These are phyloP conservation scores for Rubia yunnanensis DNA, from an alignment of 257 asterid genomes.

Conservation along the genomic window DNA sequence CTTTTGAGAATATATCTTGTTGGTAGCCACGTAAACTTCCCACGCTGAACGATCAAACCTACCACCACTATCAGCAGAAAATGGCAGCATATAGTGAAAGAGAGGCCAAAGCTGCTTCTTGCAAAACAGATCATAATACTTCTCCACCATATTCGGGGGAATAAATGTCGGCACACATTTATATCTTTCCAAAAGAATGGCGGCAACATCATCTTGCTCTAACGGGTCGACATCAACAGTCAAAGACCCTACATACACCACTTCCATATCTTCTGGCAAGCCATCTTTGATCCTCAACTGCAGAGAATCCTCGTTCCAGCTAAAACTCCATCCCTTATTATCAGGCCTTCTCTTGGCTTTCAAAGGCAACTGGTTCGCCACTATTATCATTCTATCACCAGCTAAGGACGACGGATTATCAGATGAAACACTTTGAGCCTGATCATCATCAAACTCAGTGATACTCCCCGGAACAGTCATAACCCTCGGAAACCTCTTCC, in stretches of 20 bases:
- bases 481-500: constrained; percentile 58
- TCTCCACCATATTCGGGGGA: constrained; percentile 48
- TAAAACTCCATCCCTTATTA: constrained; percentile 75
- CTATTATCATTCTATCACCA: constrained; percentile 73
- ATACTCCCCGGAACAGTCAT: constrained; percentile 88
- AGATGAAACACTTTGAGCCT: constrained; percentile 57
- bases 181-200: constrained; percentile 52
- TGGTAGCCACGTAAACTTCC: constrained; percentile 78
- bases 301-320: constrained; percentile 80
- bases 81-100: constrained; percentile 74
- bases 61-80: constrained; percentile 67
- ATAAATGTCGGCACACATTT: constrained; percentile 66
- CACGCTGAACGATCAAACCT: constrained; percentile 67
- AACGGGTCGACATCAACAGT: constrained; percentile 65
- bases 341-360: constrained; percentile 73
- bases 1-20: constrained; percentile 67
- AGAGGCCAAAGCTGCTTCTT: constrained; percentile 82
- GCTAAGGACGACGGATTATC: constrained; percentile 69
- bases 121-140: constrained; percentile 74
- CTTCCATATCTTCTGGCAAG: constrained; percentile 78
- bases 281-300: constrained; percentile 73
- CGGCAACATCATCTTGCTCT: constrained; percentile 75
- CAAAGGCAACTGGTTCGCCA: constrained; percentile 65
- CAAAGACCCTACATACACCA: constrained; percentile 61
- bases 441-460: constrained; percentile 73